Conservation (phyloP, 1,139 yeast genomes). For the Nakaseomyces uthaithaninus region DNA sequence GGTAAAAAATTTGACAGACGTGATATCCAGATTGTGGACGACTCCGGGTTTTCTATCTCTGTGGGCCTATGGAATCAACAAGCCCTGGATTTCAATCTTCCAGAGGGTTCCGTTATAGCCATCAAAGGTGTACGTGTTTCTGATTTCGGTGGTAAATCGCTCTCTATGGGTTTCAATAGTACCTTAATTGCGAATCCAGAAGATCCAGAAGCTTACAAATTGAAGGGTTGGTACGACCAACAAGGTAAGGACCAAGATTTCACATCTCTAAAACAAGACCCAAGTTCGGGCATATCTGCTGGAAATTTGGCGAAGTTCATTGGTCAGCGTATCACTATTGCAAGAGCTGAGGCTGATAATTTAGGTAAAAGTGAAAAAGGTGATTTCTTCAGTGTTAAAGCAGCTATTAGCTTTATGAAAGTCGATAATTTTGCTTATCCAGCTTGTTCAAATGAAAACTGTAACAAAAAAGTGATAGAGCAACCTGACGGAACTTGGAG, state of each 20-base stretch:
- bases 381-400: conserved; percentile 70
- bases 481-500: conserved; percentile 75
- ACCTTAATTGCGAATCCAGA: conserved; percentile 76
- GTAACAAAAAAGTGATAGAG: conserved; percentile 77
- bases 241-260: conserved; percentile 59
- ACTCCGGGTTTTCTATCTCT: conserved; percentile 63
- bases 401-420: conserved; percentile 61
- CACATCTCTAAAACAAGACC: conserved; percentile 48
- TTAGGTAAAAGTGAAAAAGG: conserved; percentile 69
- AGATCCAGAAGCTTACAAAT: conserved; percentile 72
- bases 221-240: conserved; percentile 93
- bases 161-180: conserved; percentile 76
- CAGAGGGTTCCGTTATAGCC: conserved; percentile 84
- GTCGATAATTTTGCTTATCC: conserved; percentile 80
- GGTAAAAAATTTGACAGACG: conserved; percentile 91
- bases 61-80: conserved; percentile 88
- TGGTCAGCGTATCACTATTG: conserved; percentile 55
- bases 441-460: conserved; percentile 69
- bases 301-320: conserved; percentile 26
- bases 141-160: conserved; percentile 81
- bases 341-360: conserved; percentile 58
- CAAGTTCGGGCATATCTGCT: conserved; percentile 28
- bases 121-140: conserved; percentile 83
- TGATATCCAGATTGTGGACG: conserved; percentile 79
- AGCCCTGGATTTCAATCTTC: conserved; percentile 66